These are phyloP conservation scores for Populus hybrid DNA, from an alignment of 441 rosid species.

Conservation along the genomic window DNA sequence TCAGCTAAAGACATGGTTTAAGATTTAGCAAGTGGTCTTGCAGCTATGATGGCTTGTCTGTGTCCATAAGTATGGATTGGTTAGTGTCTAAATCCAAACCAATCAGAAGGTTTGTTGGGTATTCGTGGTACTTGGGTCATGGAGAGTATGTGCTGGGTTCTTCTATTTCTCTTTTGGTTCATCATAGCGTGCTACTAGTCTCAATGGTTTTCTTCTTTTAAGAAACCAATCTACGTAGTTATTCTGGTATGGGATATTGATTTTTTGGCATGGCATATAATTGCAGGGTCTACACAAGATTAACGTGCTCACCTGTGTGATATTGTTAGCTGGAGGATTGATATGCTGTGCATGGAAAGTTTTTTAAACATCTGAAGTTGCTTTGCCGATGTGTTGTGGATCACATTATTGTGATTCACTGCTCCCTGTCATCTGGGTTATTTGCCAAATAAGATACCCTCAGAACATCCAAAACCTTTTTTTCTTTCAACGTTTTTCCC, in stretches of 20 bases:
- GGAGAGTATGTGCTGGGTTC: slow-evolving; percentile 28
- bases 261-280: slow-evolving; percentile 72
- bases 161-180: slow-evolving; percentile 21
- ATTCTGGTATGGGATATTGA: slow-evolving; percentile 49
- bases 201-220: slow-evolving; percentile 32
- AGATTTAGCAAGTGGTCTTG: slow-evolving; percentile 21
- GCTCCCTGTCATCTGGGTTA: slow-evolving; percentile 17
- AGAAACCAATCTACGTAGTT: slow-evolving; percentile 27
- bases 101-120: slow-evolving; percentile 6
- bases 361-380: slow-evolving; percentile 59
- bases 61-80: slow-evolving; percentile 19
- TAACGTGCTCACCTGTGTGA: slow-evolving; percentile 65
- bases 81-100: slow-evolving; percentile 22
- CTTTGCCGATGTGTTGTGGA: slow-evolving; percentile 38
- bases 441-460: slow-evolving; percentile 30
- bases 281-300: slow-evolving; percentile 75
- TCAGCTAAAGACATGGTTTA: slow-evolving; percentile 16
- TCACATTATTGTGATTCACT: slow-evolving; percentile 31
- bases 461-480: slow-evolving; percentile 11
- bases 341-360: slow-evolving; percentile 74
- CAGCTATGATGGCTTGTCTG: slow-evolving; percentile 21
- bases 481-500: background rate
- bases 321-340: slow-evolving; percentile 71
- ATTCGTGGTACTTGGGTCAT: slow-evolving; percentile 16
- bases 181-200: slow-evolving; percentile 16